Percentiles rank a stretch among this genome's conserved stretches.
These are phyloP conservation scores for Sporobolomyces roseus DNA, from an alignment of 768 basidiomycete genomes.

Conservation along the genomic window DNA sequence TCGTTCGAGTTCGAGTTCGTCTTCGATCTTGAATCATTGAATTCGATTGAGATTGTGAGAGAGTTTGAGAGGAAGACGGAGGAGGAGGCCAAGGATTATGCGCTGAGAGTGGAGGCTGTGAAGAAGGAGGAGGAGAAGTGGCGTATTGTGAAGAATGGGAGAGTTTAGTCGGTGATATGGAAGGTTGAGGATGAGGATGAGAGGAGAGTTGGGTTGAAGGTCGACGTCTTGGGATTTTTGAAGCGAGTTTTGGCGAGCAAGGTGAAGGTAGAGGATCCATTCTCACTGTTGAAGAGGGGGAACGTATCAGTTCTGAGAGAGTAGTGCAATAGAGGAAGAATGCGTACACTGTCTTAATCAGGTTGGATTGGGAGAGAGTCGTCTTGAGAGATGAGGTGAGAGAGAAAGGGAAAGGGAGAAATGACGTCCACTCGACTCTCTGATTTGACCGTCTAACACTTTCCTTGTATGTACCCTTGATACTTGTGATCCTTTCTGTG, in stretches of 20 bases:
- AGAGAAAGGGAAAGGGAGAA: background rate
- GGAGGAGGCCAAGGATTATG: too few relatives aligned
- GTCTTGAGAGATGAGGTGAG: background rate
- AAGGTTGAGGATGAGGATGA: background rate
- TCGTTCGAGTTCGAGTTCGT: background rate
- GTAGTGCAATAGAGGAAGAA: too few relatives aligned
- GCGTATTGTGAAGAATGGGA: background rate
- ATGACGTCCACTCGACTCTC: background rate
- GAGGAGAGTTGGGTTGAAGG: background rate
- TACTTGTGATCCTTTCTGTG: too few relatives aligned
- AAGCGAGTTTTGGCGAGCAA: conserved; percentile 8
- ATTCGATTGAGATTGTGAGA: background rate
- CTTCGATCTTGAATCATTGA: background rate
- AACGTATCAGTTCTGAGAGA: too few relatives aligned
- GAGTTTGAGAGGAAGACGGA: too few relatives aligned
- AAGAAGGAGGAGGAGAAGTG: background rate
- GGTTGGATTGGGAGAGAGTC: background rate
- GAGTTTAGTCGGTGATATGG: background rate
- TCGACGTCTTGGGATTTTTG: background rate
- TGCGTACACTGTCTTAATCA: too few relatives aligned
- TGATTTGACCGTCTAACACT: background rate
- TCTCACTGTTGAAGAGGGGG: too few relatives aligned
- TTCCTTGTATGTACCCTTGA: too few relatives aligned
- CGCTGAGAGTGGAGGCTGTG: background rate
- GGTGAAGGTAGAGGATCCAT: background rate